phyloP scores from a whole-genome alignment of 768 basidiomycete genomes.

The Mycena leptocephala region DNA sequence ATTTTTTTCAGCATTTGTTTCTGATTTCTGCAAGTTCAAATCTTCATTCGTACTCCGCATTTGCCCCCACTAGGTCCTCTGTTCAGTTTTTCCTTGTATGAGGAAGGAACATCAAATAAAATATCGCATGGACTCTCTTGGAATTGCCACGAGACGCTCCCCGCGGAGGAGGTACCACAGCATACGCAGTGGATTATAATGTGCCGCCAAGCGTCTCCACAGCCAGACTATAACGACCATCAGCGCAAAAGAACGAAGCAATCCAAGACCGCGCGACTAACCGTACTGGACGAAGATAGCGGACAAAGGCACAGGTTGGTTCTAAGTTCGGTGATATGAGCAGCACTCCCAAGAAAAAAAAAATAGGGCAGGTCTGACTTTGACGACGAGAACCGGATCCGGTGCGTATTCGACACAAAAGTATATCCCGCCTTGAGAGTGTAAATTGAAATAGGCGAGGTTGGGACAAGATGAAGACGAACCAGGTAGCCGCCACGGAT shows the following conservation, averaged over 20 bases:
- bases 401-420: slow-evolving; percentile 47
- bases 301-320: slow-evolving; percentile 66
- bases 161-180: slow-evolving; percentile 66
- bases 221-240: slow-evolving; percentile 57
- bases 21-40: too few species aligned
- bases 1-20: too few species aligned
- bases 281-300: slow-evolving; percentile 75
- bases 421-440: slow-evolving; percentile 50
- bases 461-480: slow-evolving; percentile 14
- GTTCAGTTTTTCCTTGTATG: too few species aligned
- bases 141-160: slow-evolving; percentile 65
- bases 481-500: slow-evolving; percentile 90
- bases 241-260: neutral
- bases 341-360: neutral
- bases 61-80: too few species aligned
- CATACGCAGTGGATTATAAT: slow-evolving; percentile 75
- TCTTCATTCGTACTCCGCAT: too few species aligned
- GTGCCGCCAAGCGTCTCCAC: slow-evolving; percentile 64
- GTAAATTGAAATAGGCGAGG: neutral
- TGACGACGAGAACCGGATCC: slow-evolving; percentile 47
- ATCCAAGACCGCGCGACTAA: slow-evolving; percentile 43
- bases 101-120: slow-evolving; percentile 18
- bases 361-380: slow-evolving; percentile 42
- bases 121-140: slow-evolving; percentile 36
- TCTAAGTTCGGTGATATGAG: slow-evolving; percentile 52